A percentile compares a stretch with the other conserved stretches of the same genome.
phyloP scores from a whole-genome alignment of 305 asterid species.

The Withania somnifera region DNA sequence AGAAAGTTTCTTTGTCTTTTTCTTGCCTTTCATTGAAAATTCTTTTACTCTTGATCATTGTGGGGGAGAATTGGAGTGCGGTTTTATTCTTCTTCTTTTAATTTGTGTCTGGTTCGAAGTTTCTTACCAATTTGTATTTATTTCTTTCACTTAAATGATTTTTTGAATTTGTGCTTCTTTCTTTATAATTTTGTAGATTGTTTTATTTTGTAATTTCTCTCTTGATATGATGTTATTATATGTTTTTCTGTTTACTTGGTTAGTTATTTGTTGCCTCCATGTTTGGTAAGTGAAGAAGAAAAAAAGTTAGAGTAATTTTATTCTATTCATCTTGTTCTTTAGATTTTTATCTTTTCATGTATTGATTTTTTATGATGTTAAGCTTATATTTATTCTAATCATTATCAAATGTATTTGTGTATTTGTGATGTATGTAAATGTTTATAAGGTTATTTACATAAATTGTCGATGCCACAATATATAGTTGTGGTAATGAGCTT shows the following conservation, averaged over 20 bases:
- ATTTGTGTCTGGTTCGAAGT: neutral
- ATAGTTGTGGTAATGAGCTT: too few relatives aligned
- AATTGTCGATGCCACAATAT: neutral
- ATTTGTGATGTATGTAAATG: neutral
- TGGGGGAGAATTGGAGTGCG: neutral
- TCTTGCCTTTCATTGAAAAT: too few relatives aligned
- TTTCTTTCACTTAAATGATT: too few relatives aligned
- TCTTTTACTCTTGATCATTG: neutral
- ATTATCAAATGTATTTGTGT: neutral
- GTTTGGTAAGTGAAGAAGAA: neutral
- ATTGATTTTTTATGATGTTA: neutral
- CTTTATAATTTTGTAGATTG: neutral
- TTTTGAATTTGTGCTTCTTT: neutral
- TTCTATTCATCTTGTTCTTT: neutral
- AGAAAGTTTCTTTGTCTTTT: too few relatives aligned
- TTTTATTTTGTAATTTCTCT: neutral
- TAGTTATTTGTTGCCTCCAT: neutral
- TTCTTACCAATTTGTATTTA: too few relatives aligned
- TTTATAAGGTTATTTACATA: too few relatives aligned
- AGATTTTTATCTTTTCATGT: neutral
- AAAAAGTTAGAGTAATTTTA: too few relatives aligned
- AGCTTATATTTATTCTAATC: neutral
- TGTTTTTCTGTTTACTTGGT: neutral
- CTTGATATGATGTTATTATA: neutral
- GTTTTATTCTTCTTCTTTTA: neutral